phyloP scores from a whole-genome alignment of 805 yeast species.

The Zygosaccharomyces bailii region DNA sequence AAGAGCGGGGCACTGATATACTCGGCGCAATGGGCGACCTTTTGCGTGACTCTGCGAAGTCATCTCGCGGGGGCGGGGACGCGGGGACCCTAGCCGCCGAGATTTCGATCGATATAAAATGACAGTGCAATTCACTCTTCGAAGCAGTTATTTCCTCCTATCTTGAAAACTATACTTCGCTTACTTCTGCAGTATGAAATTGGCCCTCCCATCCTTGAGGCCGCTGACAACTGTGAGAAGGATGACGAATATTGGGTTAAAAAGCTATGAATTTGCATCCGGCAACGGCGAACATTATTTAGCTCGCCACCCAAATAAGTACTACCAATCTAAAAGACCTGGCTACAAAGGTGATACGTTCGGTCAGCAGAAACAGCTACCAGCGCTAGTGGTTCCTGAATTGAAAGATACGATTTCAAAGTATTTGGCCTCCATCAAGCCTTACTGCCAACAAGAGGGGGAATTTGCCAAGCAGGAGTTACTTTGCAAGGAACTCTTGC shows the following conservation, averaged over 20 bases:
- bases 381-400: slow-evolving; percentile 84
- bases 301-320: slow-evolving; percentile 24
- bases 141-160: background rate
- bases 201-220: background rate
- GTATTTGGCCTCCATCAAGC: slow-evolving; percentile 70
- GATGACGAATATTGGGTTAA: slow-evolving; percentile 2
- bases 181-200: background rate
- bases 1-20: background rate
- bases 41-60: background rate
- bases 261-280: slow-evolving; percentile 22
- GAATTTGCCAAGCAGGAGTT: slow-evolving; percentile 49
- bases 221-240: slow-evolving; percentile 1
- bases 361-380: slow-evolving; percentile 68
- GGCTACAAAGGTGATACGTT: slow-evolving; percentile 61
- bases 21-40: background rate
- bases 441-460: slow-evolving; percentile 51
- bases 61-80: background rate
- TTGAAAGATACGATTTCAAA: slow-evolving; percentile 64
- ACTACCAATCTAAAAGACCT: slow-evolving; percentile 21
- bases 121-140: background rate
- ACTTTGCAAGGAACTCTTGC: slow-evolving; percentile 64
- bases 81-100: background rate
- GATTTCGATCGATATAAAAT: background rate
- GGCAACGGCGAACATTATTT: slow-evolving; percentile 29
- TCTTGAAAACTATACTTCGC: background rate